Base-by-base conservation (phyloP, 768 basidiomycete species). In the Tricholoma sp. region DNA sequence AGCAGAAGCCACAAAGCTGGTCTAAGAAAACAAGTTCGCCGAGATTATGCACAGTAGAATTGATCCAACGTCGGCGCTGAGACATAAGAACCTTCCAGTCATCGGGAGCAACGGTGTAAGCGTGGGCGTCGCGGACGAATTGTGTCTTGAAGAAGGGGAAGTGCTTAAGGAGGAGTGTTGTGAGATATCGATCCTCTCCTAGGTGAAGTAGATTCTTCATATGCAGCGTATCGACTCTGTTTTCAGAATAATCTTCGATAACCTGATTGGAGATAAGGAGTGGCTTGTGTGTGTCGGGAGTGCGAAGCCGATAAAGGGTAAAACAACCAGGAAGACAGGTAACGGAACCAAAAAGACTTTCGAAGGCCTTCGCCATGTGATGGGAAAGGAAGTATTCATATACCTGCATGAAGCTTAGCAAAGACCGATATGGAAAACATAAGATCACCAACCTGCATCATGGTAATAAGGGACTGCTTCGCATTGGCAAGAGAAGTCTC, bases 371-470 rank as follows among this genome's bases (percentile, higher is more conserved):
- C 51, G 97, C 93, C 80, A 99, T 86, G 73, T 98, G 94, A 74
- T 99, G 97, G 0, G 94, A 98, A 64, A 99, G 94, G 77, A 93
- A 99, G 80, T 98, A 98, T 69, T 98, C 96, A 77, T 98, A 98
- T 31, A 98, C 96, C 86, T 90, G 58, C 11, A 35, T 16, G 53
- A 43, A 0, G 18, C 54, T 12, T 12, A 62, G 18, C 50, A 37
- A 41, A 47, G 7, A 61, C 39, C 32, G 24, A 8, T 10, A 27
- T 18, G 43, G 10, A 14, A 16, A 31, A 56, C 31, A 9, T 19
- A 3, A 29, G 19, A 54, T 24, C 2, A 64, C 79, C 63, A 35
- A 85, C 88, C 79, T 98, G 94, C 88, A 95, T 91, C 94, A 97
- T 97, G 8, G 94, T 97, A 61, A 95, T 88, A 66, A 95, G 79